These are phyloP conservation scores for Podaxis mareebaensis DNA, from an alignment of 768 basidiomycete genomes.

Conservation along the genomic window DNA sequence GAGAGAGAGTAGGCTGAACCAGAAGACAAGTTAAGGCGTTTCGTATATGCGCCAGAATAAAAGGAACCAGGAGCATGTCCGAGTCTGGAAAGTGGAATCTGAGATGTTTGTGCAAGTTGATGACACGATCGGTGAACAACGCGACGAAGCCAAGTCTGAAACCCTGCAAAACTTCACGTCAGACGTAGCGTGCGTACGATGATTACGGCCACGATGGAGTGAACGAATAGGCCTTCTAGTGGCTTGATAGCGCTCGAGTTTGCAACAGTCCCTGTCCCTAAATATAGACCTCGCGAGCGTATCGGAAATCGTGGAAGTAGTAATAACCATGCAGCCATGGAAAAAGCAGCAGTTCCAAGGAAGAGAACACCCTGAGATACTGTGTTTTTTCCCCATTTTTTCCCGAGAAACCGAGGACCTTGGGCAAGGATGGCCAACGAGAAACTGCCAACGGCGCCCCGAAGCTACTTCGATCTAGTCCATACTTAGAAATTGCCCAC, in stretches of 20 bases:
- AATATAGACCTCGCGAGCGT: neutral
- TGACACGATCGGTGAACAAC: conserved; percentile 7
- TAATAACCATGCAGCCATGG: neutral
- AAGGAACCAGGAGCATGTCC: conserved; percentile 1
- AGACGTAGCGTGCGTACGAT: neutral
- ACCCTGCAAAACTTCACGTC: conserved; percentile 4
- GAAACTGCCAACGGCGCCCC: neutral
- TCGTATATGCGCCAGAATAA: conserved; percentile 9
- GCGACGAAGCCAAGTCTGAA: neutral
- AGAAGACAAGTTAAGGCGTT: conserved; percentile 5
- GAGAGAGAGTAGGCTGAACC: neutral
- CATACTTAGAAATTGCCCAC: neutral
- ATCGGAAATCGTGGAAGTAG: neutral
- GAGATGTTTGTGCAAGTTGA: conserved; percentile 10
- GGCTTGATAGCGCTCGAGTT: neutral
- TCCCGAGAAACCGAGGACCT: neutral
- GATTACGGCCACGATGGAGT: conserved; percentile 1
- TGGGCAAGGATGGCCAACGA: neutral
- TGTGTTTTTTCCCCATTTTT: neutral
- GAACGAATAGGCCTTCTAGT: conserved; percentile 8
- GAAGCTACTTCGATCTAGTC: neutral
- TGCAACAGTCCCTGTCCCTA: neutral
- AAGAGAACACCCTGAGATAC: neutral
- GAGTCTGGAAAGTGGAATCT: conserved; percentile 13
- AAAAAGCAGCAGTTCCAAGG: neutral